These are phyloP conservation scores for Aspergillus diversus DNA, from an alignment of 495 filamentous ascomycete genomes.

Conservation along the genomic window DNA sequence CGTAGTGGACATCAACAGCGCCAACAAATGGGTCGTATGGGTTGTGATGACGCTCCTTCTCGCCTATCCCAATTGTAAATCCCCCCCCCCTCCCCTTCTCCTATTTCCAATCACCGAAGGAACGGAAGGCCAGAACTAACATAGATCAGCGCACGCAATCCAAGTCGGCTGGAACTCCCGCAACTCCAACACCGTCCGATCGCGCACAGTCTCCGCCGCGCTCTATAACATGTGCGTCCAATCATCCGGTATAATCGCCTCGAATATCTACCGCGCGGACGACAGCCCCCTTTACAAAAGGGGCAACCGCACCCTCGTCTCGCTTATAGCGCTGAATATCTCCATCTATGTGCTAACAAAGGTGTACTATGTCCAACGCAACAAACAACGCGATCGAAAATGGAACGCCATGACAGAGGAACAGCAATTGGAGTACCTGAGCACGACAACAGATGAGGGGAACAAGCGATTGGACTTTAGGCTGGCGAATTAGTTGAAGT, in stretches of 20 bases:
- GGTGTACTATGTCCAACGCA: conserved; percentile 40
- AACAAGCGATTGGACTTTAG: conserved; percentile 42
- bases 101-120: too few species aligned
- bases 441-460: conserved; percentile 36
- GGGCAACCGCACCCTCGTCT: conserved; percentile 51
- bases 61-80: conserved; percentile 55
- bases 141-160: conserved; percentile 51
- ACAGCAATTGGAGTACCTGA: conserved; percentile 29
- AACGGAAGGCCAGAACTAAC: neutral
- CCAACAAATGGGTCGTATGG: conserved; percentile 54
- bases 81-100: neutral
- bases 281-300: conserved; percentile 55
- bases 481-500: conserved; percentile 29
- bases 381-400: conserved; percentile 31
- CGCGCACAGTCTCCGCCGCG: conserved; percentile 61
- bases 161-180: conserved; percentile 63
- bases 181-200: conserved; percentile 65
- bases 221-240: conserved; percentile 59
- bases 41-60: conserved; percentile 52
- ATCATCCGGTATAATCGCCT: conserved; percentile 51
- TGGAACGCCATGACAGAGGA: conserved; percentile 43
- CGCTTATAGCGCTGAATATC: conserved; percentile 45
- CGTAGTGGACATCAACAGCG: conserved; percentile 40
- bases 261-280: conserved; percentile 59
- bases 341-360: conserved; percentile 42